Evolutionary conservation across 129 eudicot species (phyloP), one percentile per base, ranked within the genome.

Genomic region (Pseudognaphalium luteoalbum): DNA sequence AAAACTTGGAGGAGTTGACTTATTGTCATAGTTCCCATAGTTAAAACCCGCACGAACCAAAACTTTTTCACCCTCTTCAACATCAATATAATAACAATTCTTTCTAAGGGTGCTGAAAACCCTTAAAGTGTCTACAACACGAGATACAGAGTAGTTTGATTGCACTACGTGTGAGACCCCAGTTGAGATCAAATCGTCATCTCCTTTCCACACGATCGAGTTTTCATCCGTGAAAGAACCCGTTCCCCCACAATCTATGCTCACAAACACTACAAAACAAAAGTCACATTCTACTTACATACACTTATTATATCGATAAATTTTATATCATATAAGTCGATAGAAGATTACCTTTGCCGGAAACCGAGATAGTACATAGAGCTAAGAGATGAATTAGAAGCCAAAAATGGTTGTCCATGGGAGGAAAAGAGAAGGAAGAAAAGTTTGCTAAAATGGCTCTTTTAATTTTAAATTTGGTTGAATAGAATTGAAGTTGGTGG

Each of bases 21-120:
- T 86, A 20, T 63, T 20, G 72, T 91, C 96, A 66, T 91, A 91
- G 76, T 91, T 91, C 34, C 93, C 96, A 25, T 91, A 91, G 75
- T 77, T 76, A 52, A 91, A 91, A 76, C 88, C 85, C 4, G 91
- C 93, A 2, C 93, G 91, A 10, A 86, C 77, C 62, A 83, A 83
- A 44, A 90, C 70, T 33, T 74, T 71, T 8, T 65, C 87, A 0
- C 84, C 83, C 70, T 58, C 76, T 29, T 58, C 71, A 5, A 66
- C 81, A 4, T 59, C 35, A 32, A 81, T 29, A 2, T 77, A 21
- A 75, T 87, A 87, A 39, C 96, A 90, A 16, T 85, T 85, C 74
- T 87, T 90, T 19, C 32, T 83, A 7, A 83, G 75, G 11, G 80
- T 76, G 33, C 85, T 81, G 87, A 90, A 90, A 9, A 72, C 92